Base-by-base conservation (phyloP, 2,329 filamentous ascomycete species). In the Verticillium klebahnii region DNA sequence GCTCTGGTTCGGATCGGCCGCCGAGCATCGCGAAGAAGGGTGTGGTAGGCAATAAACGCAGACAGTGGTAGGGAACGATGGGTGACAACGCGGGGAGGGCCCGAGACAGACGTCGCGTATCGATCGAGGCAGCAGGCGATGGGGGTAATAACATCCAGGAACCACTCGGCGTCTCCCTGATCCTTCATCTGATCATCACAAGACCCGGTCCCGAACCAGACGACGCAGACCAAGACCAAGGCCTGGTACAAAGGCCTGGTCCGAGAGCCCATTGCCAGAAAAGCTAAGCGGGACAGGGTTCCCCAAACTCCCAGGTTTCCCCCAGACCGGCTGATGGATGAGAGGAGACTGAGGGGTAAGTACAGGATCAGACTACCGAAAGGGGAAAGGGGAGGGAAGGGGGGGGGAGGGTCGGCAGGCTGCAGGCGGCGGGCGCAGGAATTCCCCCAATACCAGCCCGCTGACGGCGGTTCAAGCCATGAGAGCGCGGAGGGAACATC, bases 231-330 rank as follows among this genome's bases (percentile, higher is more conserved):
- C 45, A 52, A 19, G 45, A 23, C 45, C 45, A 52, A 23, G 45
- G 45, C 45, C n/a, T 52, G 45, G 45, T 17, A 12, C 39, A 15
- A 19, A 5, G 39, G 7, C 39, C 7, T 39, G 36, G 36, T 45
- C 14, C 17, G 39, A 45, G 39, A 45, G 29, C 39, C 17, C 39
- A 45, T 34, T 25, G 54, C n/a, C 32, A 37, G 32, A 23, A 66
- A 67, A 0, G 67, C 5, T 29, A 68, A 9, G 63, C 66, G 3
- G 70, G 70, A 50, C 57, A 58, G 57, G 57, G 40, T 58, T 40
- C 57, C 57, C 57, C 40, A 58, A 39, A 45, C 45, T 50, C 37
- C 17, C 40, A 58, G 31, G 29, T 50, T 39, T 50, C 39, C 57
- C 57, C 57, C 57, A 50, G 57, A 58, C 45, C 57, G 57, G 57